Base-by-base conservation (phyloP, 2,329 filamentous ascomycete genomes). In the Colletotrichum cordylinicola region DNA sequence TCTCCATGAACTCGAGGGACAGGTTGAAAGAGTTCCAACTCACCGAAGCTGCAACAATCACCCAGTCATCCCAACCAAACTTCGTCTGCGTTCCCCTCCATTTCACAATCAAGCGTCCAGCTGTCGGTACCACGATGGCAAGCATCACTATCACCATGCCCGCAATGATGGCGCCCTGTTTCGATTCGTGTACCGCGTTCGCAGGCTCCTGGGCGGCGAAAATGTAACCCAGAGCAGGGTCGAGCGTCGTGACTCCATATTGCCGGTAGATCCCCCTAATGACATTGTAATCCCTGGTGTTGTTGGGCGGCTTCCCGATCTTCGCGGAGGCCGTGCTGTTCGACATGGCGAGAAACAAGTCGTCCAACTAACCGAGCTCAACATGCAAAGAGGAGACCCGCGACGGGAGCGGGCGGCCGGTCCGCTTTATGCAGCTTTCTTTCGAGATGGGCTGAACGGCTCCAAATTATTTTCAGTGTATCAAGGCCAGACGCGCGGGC, bases 11-110 rank as follows among this genome's bases (percentile, higher is more conserved):
- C n/a, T 29, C 5, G 7, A 10, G 7, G 29, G 33, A 66, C 2
- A n/a, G 39, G 18, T 18, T 55, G 48, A 9, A 56, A 33, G 33
- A n/a, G 21, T 13, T 2, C 18, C 18, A 43, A 62, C 74, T 7
- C 35, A 76, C 74, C n/a, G 70, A 61, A 43, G 70, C 74, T 9
- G 64, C 70, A 7, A 62, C 39, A 6, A 76, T 67, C 18, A 75
- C 66, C 72, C 72, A 77, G 21, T 77, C 75, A 33, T 77, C 75
- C 48, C 48, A 71, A 15, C 75, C 75, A 6, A 77, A 37, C 16
- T 70, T 69, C 21, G 71, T 74, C 18, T 74, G 35, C 12, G 65
- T 16, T 15, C 74, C 71, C 4, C 70, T 48, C 24, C 65, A 18
- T 27, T 72, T 64, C 15, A 72, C 72, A 16, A 71, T 37, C 9